Percentiles rank a stretch among this genome's conserved stretches.
Evolutionary conservation across 352 stramenopile genomes (phyloP).

Genomic region (Globisporangium okanoganense): DNA sequence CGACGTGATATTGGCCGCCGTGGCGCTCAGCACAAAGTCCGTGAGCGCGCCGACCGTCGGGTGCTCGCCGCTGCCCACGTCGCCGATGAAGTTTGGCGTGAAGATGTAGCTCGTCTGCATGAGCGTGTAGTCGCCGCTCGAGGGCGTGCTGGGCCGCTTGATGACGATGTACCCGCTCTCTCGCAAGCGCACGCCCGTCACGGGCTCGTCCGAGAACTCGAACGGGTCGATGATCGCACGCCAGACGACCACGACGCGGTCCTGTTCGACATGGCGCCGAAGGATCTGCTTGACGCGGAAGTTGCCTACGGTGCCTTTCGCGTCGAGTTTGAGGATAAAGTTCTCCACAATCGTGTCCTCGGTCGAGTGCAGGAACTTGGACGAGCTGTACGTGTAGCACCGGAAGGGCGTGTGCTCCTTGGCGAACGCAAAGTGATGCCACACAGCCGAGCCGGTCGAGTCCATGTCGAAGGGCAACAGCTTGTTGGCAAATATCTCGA

Average conservation of each 20-base stretch:
- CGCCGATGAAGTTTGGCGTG: conserved; percentile 20
- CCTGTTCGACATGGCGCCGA: conserved; percentile 37
- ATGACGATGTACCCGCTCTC: conserved; percentile 64
- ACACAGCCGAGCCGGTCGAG: conserved; percentile 26
- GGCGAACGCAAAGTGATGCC: conserved; percentile 30
- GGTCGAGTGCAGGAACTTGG: conserved; percentile 11
- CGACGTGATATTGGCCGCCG: conserved; percentile 26
- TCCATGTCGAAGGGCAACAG: conserved; percentile 35
- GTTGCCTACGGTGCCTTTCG: conserved; percentile 42
- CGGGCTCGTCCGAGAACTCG: conserved; percentile 41
- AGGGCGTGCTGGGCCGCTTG: conserved; percentile 21
- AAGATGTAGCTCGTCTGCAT: conserved; percentile 52
- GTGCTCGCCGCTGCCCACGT: conserved; percentile 8
- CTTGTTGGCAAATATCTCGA: conserved; percentile 38
- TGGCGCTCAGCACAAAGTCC: conserved; percentile 39
- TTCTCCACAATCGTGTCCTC: conserved; percentile 65
- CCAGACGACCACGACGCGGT: conserved; percentile 57
- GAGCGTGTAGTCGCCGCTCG: conserved; percentile 19
- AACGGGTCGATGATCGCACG: conserved; percentile 47
- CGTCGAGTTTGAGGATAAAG: conserved; percentile 46
- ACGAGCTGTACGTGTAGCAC: conserved; percentile 6
- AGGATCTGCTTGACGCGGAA: conserved; percentile 60
- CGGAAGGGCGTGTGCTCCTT: conserved; percentile 11
- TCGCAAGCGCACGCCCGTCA: conserved; percentile 46
- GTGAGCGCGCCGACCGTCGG: conserved; percentile 33